Base-by-base conservation (phyloP, 2,329 filamentous ascomycete species). In the Paraphaeosphaeria sporulosa region DNA sequence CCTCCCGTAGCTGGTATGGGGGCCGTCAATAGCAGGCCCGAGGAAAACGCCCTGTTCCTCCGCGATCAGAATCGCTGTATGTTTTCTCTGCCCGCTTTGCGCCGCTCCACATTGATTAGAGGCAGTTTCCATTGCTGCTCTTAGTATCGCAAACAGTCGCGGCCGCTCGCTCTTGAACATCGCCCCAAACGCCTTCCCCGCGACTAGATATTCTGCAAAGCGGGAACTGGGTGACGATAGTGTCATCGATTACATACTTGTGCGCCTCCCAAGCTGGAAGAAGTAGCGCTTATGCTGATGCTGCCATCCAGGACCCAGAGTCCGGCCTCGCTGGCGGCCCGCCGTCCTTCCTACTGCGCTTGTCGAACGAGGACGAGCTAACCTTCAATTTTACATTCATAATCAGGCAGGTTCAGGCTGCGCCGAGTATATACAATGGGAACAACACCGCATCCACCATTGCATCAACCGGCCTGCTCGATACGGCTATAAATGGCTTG, bases 311-410 rank as follows among this genome's bases (percentile, higher is more conserved):
- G 93, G 95, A 98, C 76, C 89, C 92, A 46, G 94, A 97, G 62
- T 74, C 77, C 55, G 64, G 70, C 15, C 61, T 73, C 34, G 64
- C 63, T 64, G 73, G 75, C 52, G 71, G 71, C 21, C 74, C 82
- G 30, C 92, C 93, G 9, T 86, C 85, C 61, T 96, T 98, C 77
- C 86, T 99, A 53, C 83, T 98, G 59, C 95, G 96, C 75, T 83
- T 99, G 53, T 87, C 84, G 68, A 95, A 94, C 80, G 93, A 96
- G 68, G 95, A 98, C 68, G 95, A 99, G 67, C 88, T 99, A 57
- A 88, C 88, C 66, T 96, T 99, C 80, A 92, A 90, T 70, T 99
- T 98, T 77, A 95, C 91, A 42, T 97, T 98, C 76, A 85, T 95
- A 65, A 84, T 97, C 66, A 81, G 86, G 64, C 86, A 87, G 70